Evolutionary conservation across 306 rosid species (phyloP).

Genomic region (Vigna trinervia): DNA sequence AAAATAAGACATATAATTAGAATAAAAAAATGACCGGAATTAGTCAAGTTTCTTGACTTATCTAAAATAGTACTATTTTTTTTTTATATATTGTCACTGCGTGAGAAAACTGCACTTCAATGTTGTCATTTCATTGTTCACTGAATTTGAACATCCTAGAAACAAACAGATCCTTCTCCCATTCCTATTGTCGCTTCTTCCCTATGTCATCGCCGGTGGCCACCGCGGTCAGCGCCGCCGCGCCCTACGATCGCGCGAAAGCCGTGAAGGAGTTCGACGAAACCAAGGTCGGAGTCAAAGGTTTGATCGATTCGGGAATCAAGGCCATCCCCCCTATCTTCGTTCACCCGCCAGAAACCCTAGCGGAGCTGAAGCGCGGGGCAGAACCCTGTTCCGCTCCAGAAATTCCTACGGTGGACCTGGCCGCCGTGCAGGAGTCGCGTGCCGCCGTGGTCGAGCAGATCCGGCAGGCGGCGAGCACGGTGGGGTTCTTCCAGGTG

Average conservation of each 20-base stretch:
- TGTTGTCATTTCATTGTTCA: too few species aligned
- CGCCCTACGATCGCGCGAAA: constrained; percentile 49
- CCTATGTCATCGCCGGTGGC: constrained; percentile 21
- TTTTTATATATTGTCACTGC: background rate
- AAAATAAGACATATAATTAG: too few species aligned
- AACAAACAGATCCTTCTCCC: too few species aligned
- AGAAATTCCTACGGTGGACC: constrained; percentile 59
- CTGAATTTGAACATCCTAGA: background rate
- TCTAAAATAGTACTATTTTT: too few species aligned
- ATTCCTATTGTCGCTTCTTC: background rate
- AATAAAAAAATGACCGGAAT: too few species aligned
- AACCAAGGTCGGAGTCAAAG: constrained; percentile 74
- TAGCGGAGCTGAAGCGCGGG: constrained; percentile 41
- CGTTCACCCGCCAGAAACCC: constrained; percentile 60
- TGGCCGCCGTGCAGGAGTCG: constrained; percentile 39
- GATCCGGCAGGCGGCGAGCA: constrained; percentile 55
- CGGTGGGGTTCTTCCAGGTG: constrained; percentile 68
- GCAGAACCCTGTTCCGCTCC: constrained; percentile 29
- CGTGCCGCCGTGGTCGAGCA: constrained; percentile 43
- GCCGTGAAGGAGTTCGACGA: constrained; percentile 66
- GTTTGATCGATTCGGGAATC: constrained; percentile 65
- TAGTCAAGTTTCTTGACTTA: too few species aligned
- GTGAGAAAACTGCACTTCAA: background rate
- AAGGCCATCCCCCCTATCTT: constrained; percentile 62
- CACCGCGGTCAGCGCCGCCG: constrained; percentile 11